Evolutionary conservation across 73 alveolate species (phyloP), one percentile per base, ranked within the genome.

Genomic region (Tetrahymena borealis): DNA sequence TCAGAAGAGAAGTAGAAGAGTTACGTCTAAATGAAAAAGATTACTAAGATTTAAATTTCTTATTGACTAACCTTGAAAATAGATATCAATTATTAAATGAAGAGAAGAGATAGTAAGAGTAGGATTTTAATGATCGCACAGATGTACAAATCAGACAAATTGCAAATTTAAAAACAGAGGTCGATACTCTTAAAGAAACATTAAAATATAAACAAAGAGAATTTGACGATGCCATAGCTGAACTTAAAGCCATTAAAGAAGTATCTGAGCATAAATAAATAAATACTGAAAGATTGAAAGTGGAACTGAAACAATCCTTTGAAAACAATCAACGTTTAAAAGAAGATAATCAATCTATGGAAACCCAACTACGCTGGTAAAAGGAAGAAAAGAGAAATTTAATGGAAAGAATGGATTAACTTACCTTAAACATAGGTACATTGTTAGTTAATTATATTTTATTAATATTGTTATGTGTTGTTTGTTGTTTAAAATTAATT

Each of bases 11-110:
- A 78, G 38, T 92, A 78, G 90, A 42, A 33, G 90, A 38, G 10
- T 90, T 92, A 15, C 78, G 90, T 35, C 78, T 78, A 40, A 92
- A 92, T 79, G 93, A 92, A 33, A 92, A 92, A 92, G 95, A 92
- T 92, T 92, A 92, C 39, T 85, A 92, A 7, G 95, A 92, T 79
- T 79, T 92, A 60, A 92, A 92, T 79, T 92, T 92, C 38, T 39
- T 92, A 79, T 79, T 79, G 39, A 92, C 95, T 12, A 92, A 92
- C 78, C 90, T 92, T 39, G 95, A 92, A 33, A 91, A 40, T 38
- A 37, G 95, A 85, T 92, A 92, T 79, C 32, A 92, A 79, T 24
- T 92, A 0, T 32, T 92, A 28, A 39, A 40, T 10, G 95, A 92
- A 32, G 95, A 92, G 39, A 92, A 92, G 39, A 42, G 77, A 20